Percentiles rank a stretch among this genome's conserved stretches.
Conservation (phyloP, 169 alveolate species). For the Perkinsus chesapeaki region DNA sequence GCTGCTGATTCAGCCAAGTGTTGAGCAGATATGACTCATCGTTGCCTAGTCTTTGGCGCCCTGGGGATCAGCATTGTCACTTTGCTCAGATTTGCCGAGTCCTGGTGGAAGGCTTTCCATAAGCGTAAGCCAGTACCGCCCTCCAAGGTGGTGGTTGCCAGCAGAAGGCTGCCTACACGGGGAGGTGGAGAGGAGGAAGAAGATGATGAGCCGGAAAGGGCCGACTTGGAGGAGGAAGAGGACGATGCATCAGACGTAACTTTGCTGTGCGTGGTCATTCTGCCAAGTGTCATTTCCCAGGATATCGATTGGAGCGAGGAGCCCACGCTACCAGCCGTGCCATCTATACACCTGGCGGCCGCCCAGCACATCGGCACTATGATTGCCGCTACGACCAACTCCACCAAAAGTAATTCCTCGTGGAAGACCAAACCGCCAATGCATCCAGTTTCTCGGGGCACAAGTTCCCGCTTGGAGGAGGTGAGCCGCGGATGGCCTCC, state of each 20-base stretch:
- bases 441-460: neutral
- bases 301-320: neutral
- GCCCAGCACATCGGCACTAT: neutral
- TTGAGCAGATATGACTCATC: no score
- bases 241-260: neutral
- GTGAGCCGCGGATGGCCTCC: neutral
- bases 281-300: neutral
- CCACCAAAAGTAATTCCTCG: neutral
- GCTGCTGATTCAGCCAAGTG: no score
- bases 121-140: neutral
- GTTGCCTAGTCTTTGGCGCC: no score
- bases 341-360: neutral
- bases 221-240: neutral
- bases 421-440: neutral
- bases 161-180: no score
- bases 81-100: neutral
- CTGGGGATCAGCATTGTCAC: no score
- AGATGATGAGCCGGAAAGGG: no score
- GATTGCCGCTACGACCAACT: neutral
- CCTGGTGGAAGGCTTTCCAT: neutral
- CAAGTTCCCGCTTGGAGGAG: neutral
- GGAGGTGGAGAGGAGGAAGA: no score
- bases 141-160: neutral
- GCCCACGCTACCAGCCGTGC: neutral
- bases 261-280: neutral